These are phyloP conservation scores for Fusarium nisikadoi DNA, from an alignment of 2,329 filamentous ascomycete genomes.

Conservation along the genomic window DNA sequence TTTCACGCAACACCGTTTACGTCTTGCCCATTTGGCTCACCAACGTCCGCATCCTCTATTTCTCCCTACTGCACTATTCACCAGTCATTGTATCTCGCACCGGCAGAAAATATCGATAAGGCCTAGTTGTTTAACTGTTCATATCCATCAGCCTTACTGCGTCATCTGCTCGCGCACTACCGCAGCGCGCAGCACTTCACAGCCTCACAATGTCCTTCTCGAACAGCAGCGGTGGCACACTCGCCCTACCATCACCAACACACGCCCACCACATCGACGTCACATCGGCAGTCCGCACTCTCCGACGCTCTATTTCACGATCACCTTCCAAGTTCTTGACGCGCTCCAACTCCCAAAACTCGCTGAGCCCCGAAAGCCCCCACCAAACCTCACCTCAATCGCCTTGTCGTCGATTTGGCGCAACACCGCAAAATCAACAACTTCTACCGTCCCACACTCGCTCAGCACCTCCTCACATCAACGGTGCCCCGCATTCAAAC, in stretches of 20 bases:
- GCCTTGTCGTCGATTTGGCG: conserved; percentile 58
- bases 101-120: conserved; percentile 19
- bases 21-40: conserved; percentile 19
- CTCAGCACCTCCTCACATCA: conserved; percentile 50
- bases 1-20: conserved; percentile 16
- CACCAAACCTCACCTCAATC: conserved; percentile 61
- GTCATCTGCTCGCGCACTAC: conserved; percentile 39
- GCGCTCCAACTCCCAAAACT: conserved; percentile 59
- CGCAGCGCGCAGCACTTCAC: conserved; percentile 45
- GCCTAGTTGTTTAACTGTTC: conserved; percentile 26
- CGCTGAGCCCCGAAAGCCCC: conserved; percentile 60
- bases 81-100: conserved; percentile 10
- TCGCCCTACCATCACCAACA: conserved; percentile 88
- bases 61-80: conserved; percentile 19
- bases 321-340: conserved; percentile 91
- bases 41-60: conserved; percentile 12
- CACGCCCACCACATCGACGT: conserved; percentile 85
- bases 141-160: conserved; percentile 45
- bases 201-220: conserved; percentile 66
- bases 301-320: conserved; percentile 87
- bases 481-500: conserved; percentile 53
- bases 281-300: conserved; percentile 81
- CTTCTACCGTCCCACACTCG: conserved; percentile 47
- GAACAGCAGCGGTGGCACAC: conserved; percentile 74
- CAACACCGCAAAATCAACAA: conserved; percentile 52